A percentile compares a stretch with the other conserved stretches of the same genome.
Conservation (phyloP, 2,329 filamentous ascomycete species). For the Ilyonectria mors-panacis region DNA sequence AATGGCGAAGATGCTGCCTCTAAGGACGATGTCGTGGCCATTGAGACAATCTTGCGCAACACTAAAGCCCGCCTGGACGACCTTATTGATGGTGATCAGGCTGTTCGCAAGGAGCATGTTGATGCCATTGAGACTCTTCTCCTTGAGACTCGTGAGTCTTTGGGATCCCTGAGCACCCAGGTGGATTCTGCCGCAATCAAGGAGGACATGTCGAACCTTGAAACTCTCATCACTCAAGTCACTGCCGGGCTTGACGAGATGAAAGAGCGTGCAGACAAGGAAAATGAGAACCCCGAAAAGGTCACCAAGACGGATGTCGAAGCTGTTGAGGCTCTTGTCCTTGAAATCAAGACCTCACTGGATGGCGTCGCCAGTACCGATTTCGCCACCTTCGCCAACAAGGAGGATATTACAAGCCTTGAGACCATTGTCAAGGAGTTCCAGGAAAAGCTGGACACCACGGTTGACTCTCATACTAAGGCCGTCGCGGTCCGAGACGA, state of each 20-base stretch:
- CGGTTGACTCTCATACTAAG: constrained; percentile 82
- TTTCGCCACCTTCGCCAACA: constrained; percentile 78
- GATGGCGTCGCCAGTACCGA: constrained; percentile 80
- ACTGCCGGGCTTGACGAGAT: constrained; percentile 83
- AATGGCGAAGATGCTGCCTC: constrained; percentile 56
- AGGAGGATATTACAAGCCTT: constrained; percentile 78
- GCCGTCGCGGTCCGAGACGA: constrained; percentile 87
- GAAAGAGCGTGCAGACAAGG: constrained; percentile 69
- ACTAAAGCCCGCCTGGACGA: constrained; percentile 92
- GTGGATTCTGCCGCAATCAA: constrained; percentile 81
- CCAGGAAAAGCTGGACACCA: constrained; percentile 76
- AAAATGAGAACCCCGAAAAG: constrained; percentile 71
- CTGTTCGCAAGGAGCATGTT: constrained; percentile 76
- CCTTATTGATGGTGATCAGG: constrained; percentile 78
- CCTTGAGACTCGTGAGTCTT: constrained; percentile 80
- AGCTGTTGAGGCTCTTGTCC: constrained; percentile 82
- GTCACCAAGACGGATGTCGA: constrained; percentile 88
- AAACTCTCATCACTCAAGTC: constrained; percentile 84
- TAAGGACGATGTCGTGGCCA: constrained; percentile 88
- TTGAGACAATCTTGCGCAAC: constrained; percentile 91
- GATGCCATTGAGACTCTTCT: constrained; percentile 77
- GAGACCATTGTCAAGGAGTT: constrained; percentile 79
- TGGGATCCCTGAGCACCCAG: constrained; percentile 76
- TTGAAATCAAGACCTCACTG: constrained; percentile 87
- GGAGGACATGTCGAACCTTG: constrained; percentile 83